Base-by-base conservation (phyloP, 352 stramenopile genomes). In the Globisporangium solare region DNA sequence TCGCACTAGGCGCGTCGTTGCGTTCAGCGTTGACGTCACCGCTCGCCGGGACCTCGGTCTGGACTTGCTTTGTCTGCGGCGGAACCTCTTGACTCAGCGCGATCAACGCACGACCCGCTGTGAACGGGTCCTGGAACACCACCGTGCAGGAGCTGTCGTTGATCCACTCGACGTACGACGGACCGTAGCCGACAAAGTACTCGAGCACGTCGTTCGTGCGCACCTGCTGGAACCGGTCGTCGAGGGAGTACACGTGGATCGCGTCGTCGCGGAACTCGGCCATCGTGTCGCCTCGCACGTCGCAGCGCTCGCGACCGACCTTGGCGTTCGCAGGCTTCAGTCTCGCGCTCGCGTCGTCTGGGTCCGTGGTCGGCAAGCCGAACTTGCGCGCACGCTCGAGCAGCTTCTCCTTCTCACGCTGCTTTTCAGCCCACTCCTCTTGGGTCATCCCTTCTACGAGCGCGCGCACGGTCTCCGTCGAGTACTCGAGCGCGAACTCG, bases 111-210 rank as follows among this genome's bases (percentile, higher is more conserved):
- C 84, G 73, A 0, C 63, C 70, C 12, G 83, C 80, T 0, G 82
- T 94, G 46, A 83, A 84, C 7, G 76, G 54, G 42, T 94, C 84
- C 58, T 92, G 66, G 57, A 94, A 94, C 21, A 94, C 79, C 17
- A 94, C 65, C 1, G 82, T 94, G 51, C 82, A 92, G 53, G 82
- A 80, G 46, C 78, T 90, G 69, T 94, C 82, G 69, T 94, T 92
- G 64, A 92, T 73, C 84, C 84, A 94, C 58, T 94, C 84, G 43
- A 94, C 80, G 67, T 94, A 94, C 20, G 81, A 89, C 14, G 84
- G 84, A 0, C 82, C 80, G 54, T 90, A 94, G 7, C 80, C 84
- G 0, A 68, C 59, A 55, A 94, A 94, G 50, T 92, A 94, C 41
- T 64, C 74, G 59, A 92, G 67, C 17, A 94, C 65, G 54, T 94